Conservation (phyloP, 305 asterid species). For the Fraxinus nigra region DNA sequence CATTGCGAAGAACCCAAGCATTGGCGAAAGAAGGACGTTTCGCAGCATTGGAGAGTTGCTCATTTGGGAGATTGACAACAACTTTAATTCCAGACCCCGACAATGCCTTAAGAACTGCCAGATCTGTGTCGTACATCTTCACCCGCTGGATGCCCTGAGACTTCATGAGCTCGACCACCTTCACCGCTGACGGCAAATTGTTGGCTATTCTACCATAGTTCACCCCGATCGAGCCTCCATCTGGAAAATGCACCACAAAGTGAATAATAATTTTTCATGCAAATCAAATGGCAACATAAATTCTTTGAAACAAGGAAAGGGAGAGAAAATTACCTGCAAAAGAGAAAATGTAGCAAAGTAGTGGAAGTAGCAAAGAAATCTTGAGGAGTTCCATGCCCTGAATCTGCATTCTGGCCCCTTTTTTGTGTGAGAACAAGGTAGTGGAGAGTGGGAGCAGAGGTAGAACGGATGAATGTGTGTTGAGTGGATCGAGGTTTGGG, state of each 20-base stretch:
- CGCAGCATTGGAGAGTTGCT: slow-evolving; percentile 68
- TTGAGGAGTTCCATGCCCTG: slow-evolving; percentile 25
- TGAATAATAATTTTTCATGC: background rate
- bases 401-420: background rate
- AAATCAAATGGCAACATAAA: background rate
- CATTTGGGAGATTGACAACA: slow-evolving; percentile 79
- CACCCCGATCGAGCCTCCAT: slow-evolving; percentile 67
- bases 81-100: slow-evolving; percentile 66
- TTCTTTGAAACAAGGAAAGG: background rate
- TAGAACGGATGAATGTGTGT: background rate
- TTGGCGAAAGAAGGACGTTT: slow-evolving; percentile 66
- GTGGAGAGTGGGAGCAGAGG: background rate
- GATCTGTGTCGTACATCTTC: slow-evolving; percentile 83
- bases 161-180: slow-evolving; percentile 63
- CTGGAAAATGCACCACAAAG: slow-evolving; percentile 28
- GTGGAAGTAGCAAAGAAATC: slow-evolving; percentile 11
- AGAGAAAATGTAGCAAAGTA: slow-evolving; percentile 18
- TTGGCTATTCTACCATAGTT: slow-evolving; percentile 84
- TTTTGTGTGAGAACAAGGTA: background rate
- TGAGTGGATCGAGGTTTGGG: slow-evolving; percentile 30
- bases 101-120: slow-evolving; percentile 68
- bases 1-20: slow-evolving; percentile 65
- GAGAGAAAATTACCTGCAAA: slow-evolving; percentile 25
- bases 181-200: slow-evolving; percentile 73
- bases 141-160: slow-evolving; percentile 65